These are phyloP conservation scores for Globisporangium camurandrum DNA, from an alignment of 352 stramenopile genomes.

Conservation along the genomic window DNA sequence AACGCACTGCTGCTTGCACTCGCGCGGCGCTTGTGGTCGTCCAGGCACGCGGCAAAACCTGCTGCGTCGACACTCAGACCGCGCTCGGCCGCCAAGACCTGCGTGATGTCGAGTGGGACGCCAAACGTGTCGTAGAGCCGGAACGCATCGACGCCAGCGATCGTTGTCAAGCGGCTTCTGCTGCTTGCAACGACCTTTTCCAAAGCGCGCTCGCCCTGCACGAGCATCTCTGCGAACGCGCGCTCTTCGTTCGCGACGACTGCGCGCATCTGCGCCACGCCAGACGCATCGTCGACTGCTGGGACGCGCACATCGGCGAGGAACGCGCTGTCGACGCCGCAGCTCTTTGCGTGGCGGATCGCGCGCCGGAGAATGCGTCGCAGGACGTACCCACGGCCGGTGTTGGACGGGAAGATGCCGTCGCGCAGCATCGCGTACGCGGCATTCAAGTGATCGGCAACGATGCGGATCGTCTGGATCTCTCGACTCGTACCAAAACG, in stretches of 20 bases:
- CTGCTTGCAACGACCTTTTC: conserved; percentile 44
- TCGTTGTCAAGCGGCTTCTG: conserved; percentile 6
- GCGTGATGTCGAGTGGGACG: conserved; percentile 72
- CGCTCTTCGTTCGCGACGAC: conserved; percentile 68
- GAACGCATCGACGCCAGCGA: conserved; percentile 56
- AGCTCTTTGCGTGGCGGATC: conserved; percentile 63
- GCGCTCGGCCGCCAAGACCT: conserved; percentile 53
- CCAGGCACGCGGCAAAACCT: conserved; percentile 42
- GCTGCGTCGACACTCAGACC: conserved; percentile 44
- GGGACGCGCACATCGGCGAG: conserved; percentile 38
- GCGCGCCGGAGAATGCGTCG: conserved; percentile 90
- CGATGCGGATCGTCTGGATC: conserved; percentile 78
- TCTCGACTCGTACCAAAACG: conserved; percentile 41
- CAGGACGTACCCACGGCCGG: conserved; percentile 94
- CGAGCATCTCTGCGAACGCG: conserved; percentile 68
- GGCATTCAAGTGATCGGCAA: conserved; percentile 95
- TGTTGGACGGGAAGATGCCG: conserved; percentile 93
- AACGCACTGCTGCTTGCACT: conserved; percentile 37
- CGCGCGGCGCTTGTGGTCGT: conserved; percentile 40
- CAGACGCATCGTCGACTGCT: conserved; percentile 20
- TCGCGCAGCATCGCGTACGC: conserved; percentile 92
- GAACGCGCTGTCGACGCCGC: conserved; percentile 41
- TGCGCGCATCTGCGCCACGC: conserved; percentile 52
- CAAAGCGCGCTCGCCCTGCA: conserved; percentile 45
- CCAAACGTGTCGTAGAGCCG: conserved; percentile 70